These are phyloP conservation scores for Boletales sp. DNA, from an alignment of 768 basidiomycete genomes.

Conservation along the genomic window DNA sequence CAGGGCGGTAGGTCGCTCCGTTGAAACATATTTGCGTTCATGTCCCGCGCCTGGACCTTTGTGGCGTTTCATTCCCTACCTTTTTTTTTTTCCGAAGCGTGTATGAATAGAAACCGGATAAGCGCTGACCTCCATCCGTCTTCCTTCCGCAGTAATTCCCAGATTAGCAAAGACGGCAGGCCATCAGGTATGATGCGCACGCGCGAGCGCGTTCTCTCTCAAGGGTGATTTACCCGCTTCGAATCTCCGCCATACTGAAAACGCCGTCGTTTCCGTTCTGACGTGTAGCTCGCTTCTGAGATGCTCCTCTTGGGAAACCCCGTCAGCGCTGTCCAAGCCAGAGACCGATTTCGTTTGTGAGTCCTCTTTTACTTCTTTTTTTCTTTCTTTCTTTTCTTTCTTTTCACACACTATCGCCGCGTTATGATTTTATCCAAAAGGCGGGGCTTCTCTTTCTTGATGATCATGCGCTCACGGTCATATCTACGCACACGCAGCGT, in stretches of 20 bases:
- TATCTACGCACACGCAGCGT: conserved; percentile 42
- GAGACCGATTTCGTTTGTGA: conserved; percentile 72
- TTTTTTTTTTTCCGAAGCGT: too few relatives aligned
- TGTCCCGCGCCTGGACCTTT: too few relatives aligned
- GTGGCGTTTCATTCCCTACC: too few relatives aligned
- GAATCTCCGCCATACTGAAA: conserved; percentile 13
- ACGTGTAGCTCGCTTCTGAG: conserved; percentile 64
- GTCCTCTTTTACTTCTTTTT: conserved; percentile 24
- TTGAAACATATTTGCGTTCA: not conserved
- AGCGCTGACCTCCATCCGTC: not conserved
- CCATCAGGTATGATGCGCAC: conserved; percentile 57
- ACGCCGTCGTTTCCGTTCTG: not conserved
- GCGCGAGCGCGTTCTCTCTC: not conserved
- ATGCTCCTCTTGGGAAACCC: conserved; percentile 69
- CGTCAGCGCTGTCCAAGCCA: conserved; percentile 65
- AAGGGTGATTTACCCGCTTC: conserved; percentile 4
- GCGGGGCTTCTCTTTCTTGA: conserved; percentile 7
- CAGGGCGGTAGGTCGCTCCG: conserved; percentile 55
- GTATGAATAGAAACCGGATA: too few relatives aligned
- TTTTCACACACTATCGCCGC: conserved; percentile 7
- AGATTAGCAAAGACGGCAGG: conserved; percentile 62
- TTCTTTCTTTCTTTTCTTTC: too few relatives aligned
- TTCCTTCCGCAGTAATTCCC: conserved; percentile 52
- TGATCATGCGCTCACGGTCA: conserved; percentile 12
- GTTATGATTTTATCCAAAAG: conserved; percentile 2